Percentiles rank a stretch among this genome's conserved stretches.
phyloP scores from a whole-genome alignment of 2,329 filamentous ascomycete species.

The Pseudofabraea citricarpa region DNA sequence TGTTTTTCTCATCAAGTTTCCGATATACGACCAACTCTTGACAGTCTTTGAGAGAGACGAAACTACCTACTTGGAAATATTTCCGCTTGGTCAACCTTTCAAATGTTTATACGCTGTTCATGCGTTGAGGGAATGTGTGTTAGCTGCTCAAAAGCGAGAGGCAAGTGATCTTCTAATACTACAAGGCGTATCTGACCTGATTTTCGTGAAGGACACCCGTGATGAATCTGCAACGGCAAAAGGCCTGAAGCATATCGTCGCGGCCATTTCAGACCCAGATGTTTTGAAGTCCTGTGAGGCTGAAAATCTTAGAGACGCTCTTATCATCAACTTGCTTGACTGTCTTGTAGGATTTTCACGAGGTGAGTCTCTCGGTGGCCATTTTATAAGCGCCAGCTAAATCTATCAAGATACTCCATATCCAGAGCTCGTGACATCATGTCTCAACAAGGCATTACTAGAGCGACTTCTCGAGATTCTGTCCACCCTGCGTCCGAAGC shows the following conservation, averaged over 20 bases:
- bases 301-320: constrained; percentile 40
- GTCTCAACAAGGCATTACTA: constrained; percentile 30
- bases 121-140: constrained; percentile 58
- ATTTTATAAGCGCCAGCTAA: constrained; percentile 21
- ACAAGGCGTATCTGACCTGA: no score
- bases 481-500: constrained; percentile 14
- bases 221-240: constrained; percentile 33
- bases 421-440: constrained; percentile 26
- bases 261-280: constrained; percentile 54
- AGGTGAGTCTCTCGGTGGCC: constrained; percentile 33
- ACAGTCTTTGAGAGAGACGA: constrained; percentile 50
- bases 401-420: constrained; percentile 30
- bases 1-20: constrained; percentile 64
- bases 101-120: constrained; percentile 70
- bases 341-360: constrained; percentile 50
- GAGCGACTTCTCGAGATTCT: constrained; percentile 27
- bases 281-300: constrained; percentile 42
- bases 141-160: constrained; percentile 17
- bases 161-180: constrained; percentile 22
- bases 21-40: constrained; percentile 59
- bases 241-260: constrained; percentile 49
- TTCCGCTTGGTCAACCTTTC: constrained; percentile 65
- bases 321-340: constrained; percentile 51
- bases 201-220: constrained; percentile 19
- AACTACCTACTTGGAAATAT: constrained; percentile 55